Conservation (phyloP, 371 early-diverging fungal genomes). For the Lichtheimia hyalospora region DNA sequence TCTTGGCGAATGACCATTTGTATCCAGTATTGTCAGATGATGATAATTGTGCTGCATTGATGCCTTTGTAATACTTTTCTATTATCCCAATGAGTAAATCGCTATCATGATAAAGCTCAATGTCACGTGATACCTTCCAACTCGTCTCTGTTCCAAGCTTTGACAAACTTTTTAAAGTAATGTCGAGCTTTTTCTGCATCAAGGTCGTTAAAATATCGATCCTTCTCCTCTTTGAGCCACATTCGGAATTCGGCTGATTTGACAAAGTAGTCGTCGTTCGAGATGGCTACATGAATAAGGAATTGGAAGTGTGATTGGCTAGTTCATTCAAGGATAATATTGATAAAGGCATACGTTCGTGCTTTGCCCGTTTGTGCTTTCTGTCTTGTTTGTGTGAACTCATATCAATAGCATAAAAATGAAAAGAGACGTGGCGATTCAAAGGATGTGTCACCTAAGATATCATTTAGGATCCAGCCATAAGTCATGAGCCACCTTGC, state of each 20-base stretch:
- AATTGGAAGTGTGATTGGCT: neutral
- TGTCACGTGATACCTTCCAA: slow-evolving; percentile 54
- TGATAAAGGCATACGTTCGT: neutral
- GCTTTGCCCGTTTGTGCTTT: neutral
- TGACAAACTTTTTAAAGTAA: slow-evolving; percentile 81
- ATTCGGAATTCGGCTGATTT: slow-evolving; percentile 78
- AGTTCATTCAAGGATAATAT: neutral
- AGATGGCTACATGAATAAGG: slow-evolving; percentile 40
- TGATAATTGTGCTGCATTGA: slow-evolving; percentile 62
- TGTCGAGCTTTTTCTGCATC: slow-evolving; percentile 62
- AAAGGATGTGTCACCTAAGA: no score
- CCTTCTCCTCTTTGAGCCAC: slow-evolving; percentile 79
- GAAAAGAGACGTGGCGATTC: neutral
- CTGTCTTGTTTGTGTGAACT: neutral
- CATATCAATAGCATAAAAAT: neutral
- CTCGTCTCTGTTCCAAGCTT: slow-evolving; percentile 69
- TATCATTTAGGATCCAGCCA: no score
- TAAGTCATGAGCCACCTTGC: no score
- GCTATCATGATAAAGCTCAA: neutral
- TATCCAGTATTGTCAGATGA: slow-evolving; percentile 68
- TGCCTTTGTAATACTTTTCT: slow-evolving; percentile 72
- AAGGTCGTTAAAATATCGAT: slow-evolving; percentile 75
- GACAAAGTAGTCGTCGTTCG: slow-evolving; percentile 75
- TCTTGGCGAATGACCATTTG: slow-evolving; percentile 78
- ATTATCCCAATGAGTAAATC: neutral